These are phyloP conservation scores for Erodium texanum DNA, from an alignment of 441 rosid species.

Conservation along the genomic window DNA sequence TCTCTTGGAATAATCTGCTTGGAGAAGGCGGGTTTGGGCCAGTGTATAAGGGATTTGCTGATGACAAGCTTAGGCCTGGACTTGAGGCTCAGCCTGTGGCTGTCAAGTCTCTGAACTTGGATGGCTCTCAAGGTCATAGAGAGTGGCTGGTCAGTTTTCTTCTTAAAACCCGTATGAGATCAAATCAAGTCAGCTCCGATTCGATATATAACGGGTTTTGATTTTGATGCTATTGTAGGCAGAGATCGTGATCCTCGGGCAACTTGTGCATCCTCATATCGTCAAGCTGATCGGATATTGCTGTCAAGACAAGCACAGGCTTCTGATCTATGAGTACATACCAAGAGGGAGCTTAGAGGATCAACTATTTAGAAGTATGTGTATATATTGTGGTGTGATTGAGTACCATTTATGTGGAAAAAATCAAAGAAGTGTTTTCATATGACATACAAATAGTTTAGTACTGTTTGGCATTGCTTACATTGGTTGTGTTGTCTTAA, in stretches of 20 bases:
- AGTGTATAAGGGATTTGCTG: constrained; percentile 66
- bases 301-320: constrained; percentile 92
- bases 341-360: constrained; percentile 54
- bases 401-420: neutral
- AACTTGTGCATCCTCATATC: constrained; percentile 48
- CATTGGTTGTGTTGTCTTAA: neutral
- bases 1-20: constrained; percentile 45
- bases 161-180: too few species aligned
- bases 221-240: constrained; percentile 25
- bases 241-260: constrained; percentile 56
- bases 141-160: constrained; percentile 73
- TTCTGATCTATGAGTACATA: constrained; percentile 45
- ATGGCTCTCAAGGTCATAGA: constrained; percentile 71
- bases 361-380: constrained; percentile 46
- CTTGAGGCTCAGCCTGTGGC: constrained; percentile 64
- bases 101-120: constrained; percentile 61
- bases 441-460: too few species aligned
- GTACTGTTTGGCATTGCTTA: too few species aligned
- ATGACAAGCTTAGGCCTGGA: constrained; percentile 55
- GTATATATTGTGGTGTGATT: too few species aligned
- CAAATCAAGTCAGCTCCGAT: too few species aligned
- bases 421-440: neutral
- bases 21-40: constrained; percentile 77
- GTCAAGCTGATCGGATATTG: constrained; percentile 73
- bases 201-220: too few species aligned